Evolutionary conservation across 1,139 yeast species (phyloP), one percentile per base, ranked within the genome.

Genomic region (Debaryomyces robertsiae): DNA sequence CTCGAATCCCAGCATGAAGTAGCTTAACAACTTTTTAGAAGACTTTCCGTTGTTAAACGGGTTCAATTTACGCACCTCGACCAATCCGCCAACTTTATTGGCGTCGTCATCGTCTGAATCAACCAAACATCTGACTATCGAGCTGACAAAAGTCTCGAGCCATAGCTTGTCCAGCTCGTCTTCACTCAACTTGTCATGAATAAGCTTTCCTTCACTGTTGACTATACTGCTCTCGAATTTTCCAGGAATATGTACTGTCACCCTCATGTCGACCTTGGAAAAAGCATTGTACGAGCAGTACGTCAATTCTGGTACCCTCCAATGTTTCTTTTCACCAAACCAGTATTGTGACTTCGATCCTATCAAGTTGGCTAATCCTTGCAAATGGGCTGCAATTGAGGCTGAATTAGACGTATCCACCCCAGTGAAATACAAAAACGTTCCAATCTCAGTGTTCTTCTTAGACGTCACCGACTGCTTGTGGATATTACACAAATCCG

Each of bases 401-500:
- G 84, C 82, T 13, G 79, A 69, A 52, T 73, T 77, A 39, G 80
- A 73, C 6, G 81, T 77, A 55, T 79, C 81, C 2, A 78, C 73
- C 3, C 84, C 84, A 0, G 82, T 75, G 52, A 70, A 77, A 55
- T 79, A 79, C 35, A 79, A 63, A 51, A 74, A 79, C 3, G 83
- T 77, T 2, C 81, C 80, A 31, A 74, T 57, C 43, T 67, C 77
- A 19, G 69, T 59, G 41, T 56, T 54, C 42, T 64, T 65, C 55
- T 67, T 69, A 45, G 75, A 71, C 53, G 58, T 73, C 48, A 54
- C 60, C 36, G 65, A 68, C 47, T 55, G 73, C 52, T 80, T 77
- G 41, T 77, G 77, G 41, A 81, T 67, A 56, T 87, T 95, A 38
- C 95, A 86, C 49, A 93, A 70, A 66, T 93, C 98, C 5, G 96